phyloP scores from a whole-genome alignment of 257 asterid genomes.

The Coffea canephora region DNA sequence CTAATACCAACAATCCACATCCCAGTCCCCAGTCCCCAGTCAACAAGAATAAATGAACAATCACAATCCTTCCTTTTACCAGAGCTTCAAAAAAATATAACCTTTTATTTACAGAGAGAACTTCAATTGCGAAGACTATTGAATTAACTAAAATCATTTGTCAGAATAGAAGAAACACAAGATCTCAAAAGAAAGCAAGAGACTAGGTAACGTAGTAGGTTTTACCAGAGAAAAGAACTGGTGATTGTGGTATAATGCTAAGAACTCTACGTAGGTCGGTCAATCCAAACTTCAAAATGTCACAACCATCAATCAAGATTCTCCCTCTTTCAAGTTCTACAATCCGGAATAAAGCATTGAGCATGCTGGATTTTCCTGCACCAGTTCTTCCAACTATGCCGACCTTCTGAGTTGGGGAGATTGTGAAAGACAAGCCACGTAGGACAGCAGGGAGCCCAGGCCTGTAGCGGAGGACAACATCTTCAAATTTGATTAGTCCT shows the following conservation, averaged over 20 bases:
- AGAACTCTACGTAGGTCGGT: slow-evolving; percentile 86
- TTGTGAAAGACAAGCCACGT: slow-evolving; percentile 76
- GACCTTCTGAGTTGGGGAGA: slow-evolving; percentile 84
- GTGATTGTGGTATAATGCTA: slow-evolving; percentile 94
- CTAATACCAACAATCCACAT: background rate
- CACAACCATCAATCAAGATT: slow-evolving; percentile 77
- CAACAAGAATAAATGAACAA: background rate
- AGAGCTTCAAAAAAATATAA: background rate
- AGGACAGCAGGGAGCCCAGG: slow-evolving; percentile 96
- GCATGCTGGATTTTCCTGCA: slow-evolving; percentile 98
- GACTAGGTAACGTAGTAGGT: slow-evolving; percentile 3
- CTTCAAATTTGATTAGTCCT: slow-evolving; percentile 76
- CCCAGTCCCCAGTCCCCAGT: background rate
- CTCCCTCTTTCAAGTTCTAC: slow-evolving; percentile 85
- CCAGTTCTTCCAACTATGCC: slow-evolving; percentile 99
- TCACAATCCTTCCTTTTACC: background rate
- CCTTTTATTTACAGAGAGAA: background rate
- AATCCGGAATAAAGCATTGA: slow-evolving; percentile 86
- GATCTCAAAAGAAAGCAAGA: background rate
- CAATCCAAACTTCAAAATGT: slow-evolving; percentile 73
- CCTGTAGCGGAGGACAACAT: slow-evolving; percentile 81
- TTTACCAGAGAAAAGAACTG: slow-evolving; percentile 95
- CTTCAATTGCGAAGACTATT: background rate
- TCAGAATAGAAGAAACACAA: background rate
- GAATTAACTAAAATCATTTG: background rate